Evolutionary conservation across 768 basidiomycete species (phyloP).

Genomic region (Macrolepiota albuminosa): DNA sequence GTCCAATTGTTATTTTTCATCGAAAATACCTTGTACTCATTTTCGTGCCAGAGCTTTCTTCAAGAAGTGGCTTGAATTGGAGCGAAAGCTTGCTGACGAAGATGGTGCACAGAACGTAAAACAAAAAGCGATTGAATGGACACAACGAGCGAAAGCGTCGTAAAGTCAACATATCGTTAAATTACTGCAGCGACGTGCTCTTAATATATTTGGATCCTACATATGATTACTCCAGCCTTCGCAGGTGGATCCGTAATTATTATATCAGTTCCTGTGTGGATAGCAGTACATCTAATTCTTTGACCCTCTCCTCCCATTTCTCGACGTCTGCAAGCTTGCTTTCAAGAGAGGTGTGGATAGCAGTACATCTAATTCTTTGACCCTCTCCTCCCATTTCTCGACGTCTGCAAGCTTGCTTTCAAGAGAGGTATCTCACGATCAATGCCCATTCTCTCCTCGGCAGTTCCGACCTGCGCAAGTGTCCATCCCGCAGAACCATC

Average conservation of each 20-base stretch:
- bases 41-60: slow-evolving; percentile 68
- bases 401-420: slow-evolving; percentile 70
- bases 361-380: slow-evolving; percentile 57
- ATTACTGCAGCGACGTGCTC: background rate
- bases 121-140: slow-evolving; percentile 89
- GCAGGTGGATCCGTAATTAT: background rate
- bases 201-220: background rate
- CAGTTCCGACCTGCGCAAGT: slow-evolving; percentile 64
- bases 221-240: background rate
- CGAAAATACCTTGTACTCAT: slow-evolving; percentile 3
- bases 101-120: slow-evolving; percentile 80
- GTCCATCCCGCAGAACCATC: slow-evolving; percentile 71
- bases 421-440: slow-evolving; percentile 68
- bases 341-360: slow-evolving; percentile 53
- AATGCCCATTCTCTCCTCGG: slow-evolving; percentile 69
- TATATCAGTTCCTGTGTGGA: slow-evolving; percentile 33
- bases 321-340: slow-evolving; percentile 65
- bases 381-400: slow-evolving; percentile 63
- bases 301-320: slow-evolving; percentile 65
- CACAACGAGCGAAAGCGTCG: slow-evolving; percentile 52
- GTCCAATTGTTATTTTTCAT: slow-evolving; percentile 22
- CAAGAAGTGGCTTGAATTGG: slow-evolving; percentile 95
- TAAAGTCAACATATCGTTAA: slow-evolving; percentile 6
- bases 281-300: slow-evolving; percentile 57
- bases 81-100: slow-evolving; percentile 82